Evolutionary conservation across 169 alveolate genomes (phyloP).

Genomic region (Haemoproteus tartakovskyi): DNA sequence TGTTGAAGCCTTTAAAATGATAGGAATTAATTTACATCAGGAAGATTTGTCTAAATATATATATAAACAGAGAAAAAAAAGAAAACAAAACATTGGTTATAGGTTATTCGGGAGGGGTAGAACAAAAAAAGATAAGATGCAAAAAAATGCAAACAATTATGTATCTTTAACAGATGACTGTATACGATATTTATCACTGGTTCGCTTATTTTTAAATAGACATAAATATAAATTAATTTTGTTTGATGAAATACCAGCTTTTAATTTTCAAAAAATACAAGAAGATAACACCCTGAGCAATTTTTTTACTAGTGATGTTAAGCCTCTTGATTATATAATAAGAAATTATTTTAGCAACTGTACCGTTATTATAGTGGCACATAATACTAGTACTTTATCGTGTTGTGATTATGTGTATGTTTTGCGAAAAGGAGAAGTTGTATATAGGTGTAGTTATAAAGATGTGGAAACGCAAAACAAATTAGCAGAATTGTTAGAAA

Average conservation of each 20-base stretch:
- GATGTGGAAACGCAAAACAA: slow-evolving; percentile 43
- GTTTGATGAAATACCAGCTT: slow-evolving; percentile 81
- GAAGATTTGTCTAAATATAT: slow-evolving; percentile 40
- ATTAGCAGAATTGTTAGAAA: slow-evolving; percentile 25
- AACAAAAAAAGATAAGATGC: neutral
- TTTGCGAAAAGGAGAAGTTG: slow-evolving; percentile 66
- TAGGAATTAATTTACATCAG: slow-evolving; percentile 15
- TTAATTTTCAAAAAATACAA: slow-evolving; percentile 2
- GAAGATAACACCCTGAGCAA: neutral
- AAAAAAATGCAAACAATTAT: slow-evolving; percentile 1
- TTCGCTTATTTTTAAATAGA: slow-evolving; percentile 73
- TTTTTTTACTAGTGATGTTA: slow-evolving; percentile 16
- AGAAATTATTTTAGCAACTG: slow-evolving; percentile 65
- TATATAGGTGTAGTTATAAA: slow-evolving; percentile 20
- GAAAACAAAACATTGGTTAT: neutral
- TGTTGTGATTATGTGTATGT: slow-evolving; percentile 74
- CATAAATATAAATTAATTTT: slow-evolving; percentile 71
- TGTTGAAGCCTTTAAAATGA: slow-evolving; percentile 54
- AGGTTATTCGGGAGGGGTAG: too few species aligned
- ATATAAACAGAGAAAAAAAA: slow-evolving; percentile 7
- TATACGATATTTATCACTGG: slow-evolving; percentile 76
- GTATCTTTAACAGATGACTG: slow-evolving; percentile 66
- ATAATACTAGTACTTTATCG: slow-evolving; percentile 68
- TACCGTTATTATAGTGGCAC: slow-evolving; percentile 72
- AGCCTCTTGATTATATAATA: slow-evolving; percentile 44